Evolutionary conservation across 495 filamentous ascomycete species (phyloP), one percentile per base, ranked within the genome.

Genomic region (Podospora tetraspora): DNA sequence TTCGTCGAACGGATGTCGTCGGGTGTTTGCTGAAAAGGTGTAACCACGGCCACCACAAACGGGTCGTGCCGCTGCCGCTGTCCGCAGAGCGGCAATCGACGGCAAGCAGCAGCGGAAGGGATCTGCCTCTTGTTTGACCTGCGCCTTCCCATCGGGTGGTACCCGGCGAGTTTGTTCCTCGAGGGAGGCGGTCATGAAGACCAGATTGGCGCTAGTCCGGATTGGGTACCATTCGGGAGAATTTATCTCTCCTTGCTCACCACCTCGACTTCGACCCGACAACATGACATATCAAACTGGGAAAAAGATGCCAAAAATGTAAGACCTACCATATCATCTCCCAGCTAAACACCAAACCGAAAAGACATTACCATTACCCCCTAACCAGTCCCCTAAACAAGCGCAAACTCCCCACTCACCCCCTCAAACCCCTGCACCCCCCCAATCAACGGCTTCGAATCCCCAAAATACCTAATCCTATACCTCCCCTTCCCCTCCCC

Each of bases 401-500:
- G 62, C 24, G 71, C 87, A 79, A 96, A 96, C 62, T 75, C 75
- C 59, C 83, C 80, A 72, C 90, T 92, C 32, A 84, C 83, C 5
- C 93, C 93, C 72, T 88, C 83, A 83, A 98, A 98, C 25, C 83
- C 77, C 60, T 80, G 84, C 59, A 97, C 87, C 27, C 71, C 80
- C 19, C 94, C 94, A 24, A 88, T 64, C 24, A 82, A 68, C 7
- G 81, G 80, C 83, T 94, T 97, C 23, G 84, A 83, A 80, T 97
- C 93, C 0, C 95, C 95, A 80, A 90, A 92, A 75, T 99, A 98
- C 79, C 83, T 87, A 57, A 95, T 81, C 61, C 95, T 83, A 79
- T 96, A 97, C 64, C 83, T 88, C 19, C 93, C 94, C 57, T 77
- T 76, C 70, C 86, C 78, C 30, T 60, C 56, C 29, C 79, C 74